These are phyloP conservation scores for Urostyla sp. DNA, from an alignment of 73 alveolate species.

Conservation along the genomic window DNA sequence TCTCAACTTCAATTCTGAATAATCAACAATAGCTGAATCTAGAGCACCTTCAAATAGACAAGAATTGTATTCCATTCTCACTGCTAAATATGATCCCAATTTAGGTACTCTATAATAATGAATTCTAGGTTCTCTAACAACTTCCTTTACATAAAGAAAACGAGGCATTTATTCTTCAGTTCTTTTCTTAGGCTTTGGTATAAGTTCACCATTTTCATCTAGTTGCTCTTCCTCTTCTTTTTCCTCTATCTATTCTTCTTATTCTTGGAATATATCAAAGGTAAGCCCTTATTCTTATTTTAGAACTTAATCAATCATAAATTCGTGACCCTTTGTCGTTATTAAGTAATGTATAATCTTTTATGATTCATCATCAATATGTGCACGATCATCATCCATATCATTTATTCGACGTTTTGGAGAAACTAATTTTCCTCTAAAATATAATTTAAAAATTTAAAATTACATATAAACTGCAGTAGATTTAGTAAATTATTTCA, in stretches of 20 bases:
- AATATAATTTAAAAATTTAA: too few relatives aligned
- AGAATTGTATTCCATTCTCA: constrained; percentile 83
- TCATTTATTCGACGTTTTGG: constrained; percentile 77
- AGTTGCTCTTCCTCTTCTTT: constrained; percentile 13
- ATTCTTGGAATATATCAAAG: constrained; percentile 46
- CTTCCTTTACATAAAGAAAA: constrained; percentile 81
- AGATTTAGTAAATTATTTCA: constrained; percentile 75
- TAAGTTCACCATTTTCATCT: neutral
- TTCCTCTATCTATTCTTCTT: constrained; percentile 36
- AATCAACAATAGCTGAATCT: constrained; percentile 89
- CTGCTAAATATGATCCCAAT: constrained; percentile 93
- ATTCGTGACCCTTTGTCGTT: constrained; percentile 75
- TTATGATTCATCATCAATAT: constrained; percentile 82
- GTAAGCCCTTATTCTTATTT: constrained; percentile 41
- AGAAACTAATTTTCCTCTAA: constrained; percentile 86
- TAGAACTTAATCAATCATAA: constrained; percentile 25
- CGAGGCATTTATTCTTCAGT: constrained; percentile 67
- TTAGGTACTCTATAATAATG: constrained; percentile 89
- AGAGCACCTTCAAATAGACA: constrained; percentile 85
- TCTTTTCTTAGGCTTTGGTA: neutral
- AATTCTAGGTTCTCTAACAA: constrained; percentile 90
- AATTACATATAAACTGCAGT: constrained; percentile 96
- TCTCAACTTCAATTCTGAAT: constrained; percentile 76
- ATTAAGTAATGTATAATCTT: constrained; percentile 84
- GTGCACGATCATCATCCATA: constrained; percentile 95